Evolutionary conservation across 2,329 filamentous ascomycete genomes (phyloP).

Genomic region (Xylariaceae sp.): DNA sequence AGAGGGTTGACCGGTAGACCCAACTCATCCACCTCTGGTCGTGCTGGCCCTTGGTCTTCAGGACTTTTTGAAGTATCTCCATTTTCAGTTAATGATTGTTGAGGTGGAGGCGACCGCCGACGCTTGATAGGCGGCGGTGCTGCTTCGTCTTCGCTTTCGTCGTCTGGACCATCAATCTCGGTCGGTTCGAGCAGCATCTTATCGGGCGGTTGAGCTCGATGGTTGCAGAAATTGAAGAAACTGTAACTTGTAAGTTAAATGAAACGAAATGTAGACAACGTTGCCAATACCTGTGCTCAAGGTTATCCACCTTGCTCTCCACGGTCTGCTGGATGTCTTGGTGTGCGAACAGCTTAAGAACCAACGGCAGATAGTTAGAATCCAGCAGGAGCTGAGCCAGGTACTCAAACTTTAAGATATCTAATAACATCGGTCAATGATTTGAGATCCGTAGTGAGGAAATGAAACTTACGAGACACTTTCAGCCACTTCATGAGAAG

Average conservation of each 20-base stretch:
- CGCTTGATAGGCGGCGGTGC: slow-evolving; percentile 77
- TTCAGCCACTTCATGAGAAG: slow-evolving; percentile 96
- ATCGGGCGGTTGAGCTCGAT: slow-evolving; percentile 24
- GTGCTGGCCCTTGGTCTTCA: slow-evolving; percentile 31
- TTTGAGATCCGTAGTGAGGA: background rate
- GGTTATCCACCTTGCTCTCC: slow-evolving; percentile 76
- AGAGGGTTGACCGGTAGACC: slow-evolving; percentile 72
- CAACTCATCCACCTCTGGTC: slow-evolving; percentile 76
- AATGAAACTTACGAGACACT: slow-evolving; percentile 69
- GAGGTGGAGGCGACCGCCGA: slow-evolving; percentile 41
- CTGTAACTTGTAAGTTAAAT: slow-evolving; percentile 37
- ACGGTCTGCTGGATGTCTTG: slow-evolving; percentile 90
- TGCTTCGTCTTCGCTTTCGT: slow-evolving; percentile 70
- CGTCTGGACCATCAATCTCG: slow-evolving; percentile 33
- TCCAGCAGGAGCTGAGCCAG: slow-evolving; percentile 89
- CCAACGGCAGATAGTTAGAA: slow-evolving; percentile 88
- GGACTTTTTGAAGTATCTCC: slow-evolving; percentile 25
- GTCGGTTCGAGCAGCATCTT: slow-evolving; percentile 22
- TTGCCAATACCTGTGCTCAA: slow-evolving; percentile 66
- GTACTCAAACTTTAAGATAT: slow-evolving; percentile 94
- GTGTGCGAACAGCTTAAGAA: slow-evolving; percentile 89
- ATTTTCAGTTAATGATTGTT: slow-evolving; percentile 21
- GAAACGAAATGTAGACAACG: background rate
- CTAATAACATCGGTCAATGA: slow-evolving; percentile 39
- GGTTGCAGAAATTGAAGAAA: slow-evolving; percentile 88